These are phyloP conservation scores for Phytophthora cajani DNA, from an alignment of 352 stramenopile genomes.

Conservation along the genomic window DNA sequence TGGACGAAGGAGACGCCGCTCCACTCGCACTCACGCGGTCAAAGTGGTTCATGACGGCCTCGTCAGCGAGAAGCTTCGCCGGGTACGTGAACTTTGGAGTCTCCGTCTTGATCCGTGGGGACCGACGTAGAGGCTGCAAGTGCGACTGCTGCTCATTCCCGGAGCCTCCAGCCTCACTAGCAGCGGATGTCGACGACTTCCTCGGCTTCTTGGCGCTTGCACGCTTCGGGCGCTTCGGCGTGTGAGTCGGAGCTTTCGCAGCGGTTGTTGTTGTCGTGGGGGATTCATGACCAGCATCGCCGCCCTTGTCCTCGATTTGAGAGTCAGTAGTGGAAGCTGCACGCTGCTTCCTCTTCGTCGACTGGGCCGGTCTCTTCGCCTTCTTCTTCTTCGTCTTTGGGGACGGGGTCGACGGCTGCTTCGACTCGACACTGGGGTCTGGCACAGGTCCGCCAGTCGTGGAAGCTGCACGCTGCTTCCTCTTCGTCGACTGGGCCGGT, in stretches of 20 bases:
- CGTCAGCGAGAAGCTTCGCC: not conserved
- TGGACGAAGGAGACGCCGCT: not conserved
- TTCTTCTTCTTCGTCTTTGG: not conserved
- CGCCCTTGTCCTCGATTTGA: not conserved
- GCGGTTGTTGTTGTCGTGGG: not conserved
- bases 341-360: conserved; percentile 13
- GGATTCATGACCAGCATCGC: not conserved
- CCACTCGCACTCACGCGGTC: not conserved
- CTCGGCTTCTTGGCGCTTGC: conserved; percentile 20
- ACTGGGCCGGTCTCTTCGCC: not conserved
- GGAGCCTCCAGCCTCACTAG: not conserved
- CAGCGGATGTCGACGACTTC: not conserved
- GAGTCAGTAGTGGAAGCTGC: not conserved
- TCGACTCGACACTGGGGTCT: not conserved
- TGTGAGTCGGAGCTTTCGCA: conserved; percentile 8
- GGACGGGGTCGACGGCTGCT: not conserved
- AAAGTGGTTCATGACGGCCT: conserved; percentile 23
- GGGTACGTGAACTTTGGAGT: conserved; percentile 11
- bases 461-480: conserved; percentile 2
- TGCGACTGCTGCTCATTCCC: not conserved
- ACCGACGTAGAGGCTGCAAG: conserved; percentile 16
- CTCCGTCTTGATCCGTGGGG: conserved; percentile 22
- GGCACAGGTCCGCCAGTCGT: not conserved
- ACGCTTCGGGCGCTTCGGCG: conserved; percentile 14
- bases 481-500: conserved; percentile 4